A percentile compares a stretch with the other conserved stretches of the same genome.
These are phyloP conservation scores for Oryza longistaminata DNA, from an alignment of 176 grass and related monocot genomes.

Conservation along the genomic window DNA sequence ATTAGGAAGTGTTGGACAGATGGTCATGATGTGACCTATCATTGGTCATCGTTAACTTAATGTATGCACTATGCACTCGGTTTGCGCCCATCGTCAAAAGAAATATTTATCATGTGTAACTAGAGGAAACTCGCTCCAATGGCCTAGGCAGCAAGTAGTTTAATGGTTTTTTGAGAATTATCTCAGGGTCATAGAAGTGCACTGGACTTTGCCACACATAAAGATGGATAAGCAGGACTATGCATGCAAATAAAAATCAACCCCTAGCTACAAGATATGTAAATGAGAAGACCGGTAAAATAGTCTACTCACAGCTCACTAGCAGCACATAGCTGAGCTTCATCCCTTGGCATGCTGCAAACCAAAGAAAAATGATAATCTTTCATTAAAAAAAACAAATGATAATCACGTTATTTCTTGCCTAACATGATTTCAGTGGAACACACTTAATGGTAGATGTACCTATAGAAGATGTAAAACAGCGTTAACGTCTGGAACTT, in stretches of 20 bases:
- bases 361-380: conserved; percentile 13
- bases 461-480: conserved; percentile 99
- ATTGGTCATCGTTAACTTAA: background rate
- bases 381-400: no score
- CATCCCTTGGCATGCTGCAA: conserved; percentile 94
- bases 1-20: no score
- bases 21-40: no score
- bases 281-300: conserved; percentile 23
- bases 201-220: conserved; percentile 3
- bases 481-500: conserved; percentile 67
- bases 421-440: background rate
- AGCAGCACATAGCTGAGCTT: conserved; percentile 87
- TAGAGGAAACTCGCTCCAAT: background rate
- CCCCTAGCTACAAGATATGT: background rate
- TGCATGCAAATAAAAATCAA: background rate
- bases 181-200: background rate
- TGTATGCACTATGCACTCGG: background rate
- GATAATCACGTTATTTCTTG: conserved; percentile 17
- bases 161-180: conserved; percentile 14
- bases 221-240: conserved; percentile 17
- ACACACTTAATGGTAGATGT: conserved; percentile 16
- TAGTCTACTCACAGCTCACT: conserved; percentile 73
- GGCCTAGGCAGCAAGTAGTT: background rate
- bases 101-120: background rate
- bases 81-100: background rate